Evolutionary conservation across 768 basidiomycete species (phyloP).

Genomic region (Neoboletus brunneissimus): DNA sequence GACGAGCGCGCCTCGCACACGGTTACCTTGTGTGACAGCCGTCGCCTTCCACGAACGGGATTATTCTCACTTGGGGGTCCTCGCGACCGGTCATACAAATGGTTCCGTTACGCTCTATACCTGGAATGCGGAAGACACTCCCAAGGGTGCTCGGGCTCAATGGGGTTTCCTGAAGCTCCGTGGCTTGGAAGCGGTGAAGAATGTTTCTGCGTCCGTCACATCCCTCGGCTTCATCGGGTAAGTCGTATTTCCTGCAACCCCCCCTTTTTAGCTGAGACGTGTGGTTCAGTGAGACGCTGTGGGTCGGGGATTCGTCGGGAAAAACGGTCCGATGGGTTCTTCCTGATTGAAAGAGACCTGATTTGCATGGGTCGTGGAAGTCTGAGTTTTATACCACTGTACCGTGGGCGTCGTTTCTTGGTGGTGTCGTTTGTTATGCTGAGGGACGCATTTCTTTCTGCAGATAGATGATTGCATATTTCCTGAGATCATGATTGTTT

Average conservation of each 20-base stretch:
- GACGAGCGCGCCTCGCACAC: constrained; percentile 41
- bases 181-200: constrained; percentile 55
- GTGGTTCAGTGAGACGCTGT: constrained; percentile 21
- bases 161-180: constrained; percentile 77
- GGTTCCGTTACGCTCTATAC: constrained; percentile 79
- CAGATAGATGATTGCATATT: background rate
- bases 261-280: background rate
- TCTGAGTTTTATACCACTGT: background rate
- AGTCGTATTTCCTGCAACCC: constrained; percentile 10
- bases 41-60: constrained; percentile 89
- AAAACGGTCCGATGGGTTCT: constrained; percentile 25
- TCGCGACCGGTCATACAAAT: constrained; percentile 78
- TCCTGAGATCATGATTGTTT: background rate
- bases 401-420: background rate
- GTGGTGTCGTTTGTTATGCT: background rate
- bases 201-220: constrained; percentile 50
- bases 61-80: constrained; percentile 69
- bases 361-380: background rate
- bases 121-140: constrained; percentile 78
- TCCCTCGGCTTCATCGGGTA: constrained; percentile 84
- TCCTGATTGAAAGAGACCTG: constrained; percentile 16
- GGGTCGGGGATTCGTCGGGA: constrained; percentile 26
- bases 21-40: constrained; percentile 58
- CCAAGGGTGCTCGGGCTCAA: constrained; percentile 57
- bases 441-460: background rate